Evolutionary conservation across 306 rosid species (phyloP), one percentile per base, ranked within the genome.

Genomic region (Prunus davidiana): DNA sequence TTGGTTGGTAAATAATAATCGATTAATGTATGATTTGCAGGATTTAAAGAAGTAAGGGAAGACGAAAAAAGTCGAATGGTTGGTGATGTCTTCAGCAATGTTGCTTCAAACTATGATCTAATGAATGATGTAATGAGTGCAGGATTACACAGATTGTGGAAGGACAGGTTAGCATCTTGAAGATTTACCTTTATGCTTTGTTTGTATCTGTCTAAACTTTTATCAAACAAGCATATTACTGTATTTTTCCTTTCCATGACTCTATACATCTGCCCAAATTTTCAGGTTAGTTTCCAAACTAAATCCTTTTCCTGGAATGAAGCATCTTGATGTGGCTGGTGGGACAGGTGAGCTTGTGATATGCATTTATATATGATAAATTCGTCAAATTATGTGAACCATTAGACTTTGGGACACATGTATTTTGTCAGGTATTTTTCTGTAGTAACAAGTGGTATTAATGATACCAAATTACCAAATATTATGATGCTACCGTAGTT

Each of bases 291-390:
- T 95, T 80, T 91, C 97, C 56, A 82, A 88, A 87, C 76, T 95
- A 76, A 87, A 88, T 85, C 99, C 99, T 58, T 95, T 92, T 89
- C 96, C 90, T 72, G 97, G 98, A 82, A 95, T 91, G 97, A 90
- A 86, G 78, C 99, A 92, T 91, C 97, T 95, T 64, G 99, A 95
- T 76, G 96, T 90, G 69, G 97, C 99, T 71, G 99, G 99, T 78
- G 99, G 98, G 74, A 95, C 99, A 84, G 99, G 99, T 89, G 34
- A 61, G 82, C 76, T 18, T 68, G 45, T 55, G 8, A 32, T 43
- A 28, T 72, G 7, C 41, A 75, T n/a, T 69, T 74, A 19, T 78
- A n/a, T 61, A 24, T 61, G 71, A 62, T 73, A n/a, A 32, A 22
- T 30, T 24, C 50, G 30, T 66, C 84, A 55, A 68, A 69, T 18